Percentiles rank a stretch among this genome's conserved stretches.
phyloP scores from a whole-genome alignment of 352 stramenopile species.

The Globisporangium echinulatum region DNA sequence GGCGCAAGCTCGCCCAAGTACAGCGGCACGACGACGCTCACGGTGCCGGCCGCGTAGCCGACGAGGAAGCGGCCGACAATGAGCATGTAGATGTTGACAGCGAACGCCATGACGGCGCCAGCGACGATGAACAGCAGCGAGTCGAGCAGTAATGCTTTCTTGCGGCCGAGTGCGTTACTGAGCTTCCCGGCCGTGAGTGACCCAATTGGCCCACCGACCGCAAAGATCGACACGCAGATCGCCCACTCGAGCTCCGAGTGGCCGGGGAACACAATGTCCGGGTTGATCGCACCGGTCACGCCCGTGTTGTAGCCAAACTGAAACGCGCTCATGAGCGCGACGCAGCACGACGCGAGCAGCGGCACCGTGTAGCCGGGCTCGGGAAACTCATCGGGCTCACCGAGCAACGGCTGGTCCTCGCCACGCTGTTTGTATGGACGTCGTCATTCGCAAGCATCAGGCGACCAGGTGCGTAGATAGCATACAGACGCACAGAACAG shows the following conservation, averaged over 20 bases:
- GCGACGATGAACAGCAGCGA: constrained; percentile 63
- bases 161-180: constrained; percentile 46
- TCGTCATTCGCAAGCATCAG: too few species aligned
- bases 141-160: constrained; percentile 53
- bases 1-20: constrained; percentile 67
- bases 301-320: constrained; percentile 77
- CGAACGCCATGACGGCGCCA: constrained; percentile 46
- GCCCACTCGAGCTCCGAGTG: constrained; percentile 62
- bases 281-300: constrained; percentile 58
- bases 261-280: constrained; percentile 53
- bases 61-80: constrained; percentile 66
- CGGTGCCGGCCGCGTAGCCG: constrained; percentile 56
- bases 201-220: constrained; percentile 52
- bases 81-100: constrained; percentile 67
- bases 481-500: too few species aligned
- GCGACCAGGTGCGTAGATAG: too few species aligned
- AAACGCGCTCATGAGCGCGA: constrained; percentile 63
- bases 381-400: constrained; percentile 46
- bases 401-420: constrained; percentile 66
- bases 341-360: constrained; percentile 55
- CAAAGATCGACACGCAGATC: constrained; percentile 63
- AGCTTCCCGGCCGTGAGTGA: constrained; percentile 55
- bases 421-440: constrained; percentile 24
- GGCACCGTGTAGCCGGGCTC: constrained; percentile 64
- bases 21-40: constrained; percentile 65